Evolutionary conservation across 75 land plant genomes (phyloP).

Genomic region (Cunninghamia lanceolata): DNA sequence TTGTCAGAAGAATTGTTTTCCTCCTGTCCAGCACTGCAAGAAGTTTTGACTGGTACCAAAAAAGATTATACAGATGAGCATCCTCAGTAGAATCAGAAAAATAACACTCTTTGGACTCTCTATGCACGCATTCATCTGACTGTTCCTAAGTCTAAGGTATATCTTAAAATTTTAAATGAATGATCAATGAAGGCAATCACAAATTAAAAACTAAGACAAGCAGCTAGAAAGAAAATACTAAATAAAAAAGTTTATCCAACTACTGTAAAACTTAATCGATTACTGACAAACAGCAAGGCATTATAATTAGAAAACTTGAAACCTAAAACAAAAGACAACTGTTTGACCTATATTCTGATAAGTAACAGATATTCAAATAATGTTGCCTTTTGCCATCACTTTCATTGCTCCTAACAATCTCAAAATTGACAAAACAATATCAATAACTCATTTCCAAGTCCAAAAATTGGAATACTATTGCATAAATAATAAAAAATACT

Average conservation of each 20-base stretch:
- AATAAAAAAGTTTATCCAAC: not conserved
- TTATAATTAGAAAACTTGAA: not conserved
- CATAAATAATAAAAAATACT: not conserved
- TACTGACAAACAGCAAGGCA: not conserved
- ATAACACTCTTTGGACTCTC: not conserved
- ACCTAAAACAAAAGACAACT: not conserved
- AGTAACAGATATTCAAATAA: not conserved
- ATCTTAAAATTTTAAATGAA: not conserved
- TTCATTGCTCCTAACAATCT: not conserved
- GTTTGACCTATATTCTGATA: not conserved
- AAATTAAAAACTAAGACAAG: not conserved
- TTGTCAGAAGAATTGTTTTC: not conserved
- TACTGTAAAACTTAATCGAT: not conserved
- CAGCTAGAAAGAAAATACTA: not conserved
- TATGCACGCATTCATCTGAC: not conserved
- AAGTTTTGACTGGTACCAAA: constrained; percentile 3
- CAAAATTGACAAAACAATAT: not conserved
- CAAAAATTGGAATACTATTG: not conserved
- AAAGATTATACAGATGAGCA: not conserved
- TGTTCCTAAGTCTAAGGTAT: not conserved
- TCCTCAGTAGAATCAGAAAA: not conserved
- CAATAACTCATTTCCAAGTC: not conserved
- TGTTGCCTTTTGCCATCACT: not conserved
- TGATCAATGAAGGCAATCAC: not conserved
- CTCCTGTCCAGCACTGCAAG: constrained; percentile 1